phyloP scores from a whole-genome alignment of 2,329 filamentous ascomycete genomes.

The Colletotrichum aenigma region DNA sequence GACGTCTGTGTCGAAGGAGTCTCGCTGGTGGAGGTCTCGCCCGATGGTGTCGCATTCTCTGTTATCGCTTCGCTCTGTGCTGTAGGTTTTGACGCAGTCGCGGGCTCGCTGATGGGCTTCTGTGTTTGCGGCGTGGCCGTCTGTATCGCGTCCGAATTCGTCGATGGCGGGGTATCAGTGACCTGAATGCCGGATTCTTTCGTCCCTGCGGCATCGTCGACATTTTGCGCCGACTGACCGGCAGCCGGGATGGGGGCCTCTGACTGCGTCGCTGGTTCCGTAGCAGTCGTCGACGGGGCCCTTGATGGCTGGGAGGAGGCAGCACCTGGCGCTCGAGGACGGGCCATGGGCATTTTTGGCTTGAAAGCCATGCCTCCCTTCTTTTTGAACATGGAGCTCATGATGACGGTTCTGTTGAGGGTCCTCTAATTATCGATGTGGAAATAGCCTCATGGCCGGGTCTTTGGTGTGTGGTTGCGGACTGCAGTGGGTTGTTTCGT shows the following conservation, averaged over 20 bases:
- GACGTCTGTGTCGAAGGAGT: neutral
- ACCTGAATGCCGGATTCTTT: neutral
- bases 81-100: neutral
- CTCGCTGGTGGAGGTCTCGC: neutral
- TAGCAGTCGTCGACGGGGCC: conserved; percentile 13
- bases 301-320: conserved; percentile 37
- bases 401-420: conserved; percentile 37
- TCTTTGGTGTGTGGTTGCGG: neutral
- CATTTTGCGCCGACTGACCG: neutral
- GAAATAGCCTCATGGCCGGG: neutral
- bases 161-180: conserved; percentile 14
- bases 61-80: neutral
- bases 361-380: conserved; percentile 67
- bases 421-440: neutral
- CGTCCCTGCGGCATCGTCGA: neutral
- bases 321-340: conserved; percentile 52
- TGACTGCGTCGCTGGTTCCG: neutral
- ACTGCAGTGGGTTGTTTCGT: neutral
- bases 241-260: neutral
- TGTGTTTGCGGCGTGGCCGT: neutral
- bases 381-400: conserved; percentile 75
- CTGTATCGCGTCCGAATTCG: neutral
- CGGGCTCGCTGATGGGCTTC: neutral
- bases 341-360: conserved; percentile 66
- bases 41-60: neutral